Conservation (phyloP, 306 rosid genomes). For the Senna tora region DNA sequence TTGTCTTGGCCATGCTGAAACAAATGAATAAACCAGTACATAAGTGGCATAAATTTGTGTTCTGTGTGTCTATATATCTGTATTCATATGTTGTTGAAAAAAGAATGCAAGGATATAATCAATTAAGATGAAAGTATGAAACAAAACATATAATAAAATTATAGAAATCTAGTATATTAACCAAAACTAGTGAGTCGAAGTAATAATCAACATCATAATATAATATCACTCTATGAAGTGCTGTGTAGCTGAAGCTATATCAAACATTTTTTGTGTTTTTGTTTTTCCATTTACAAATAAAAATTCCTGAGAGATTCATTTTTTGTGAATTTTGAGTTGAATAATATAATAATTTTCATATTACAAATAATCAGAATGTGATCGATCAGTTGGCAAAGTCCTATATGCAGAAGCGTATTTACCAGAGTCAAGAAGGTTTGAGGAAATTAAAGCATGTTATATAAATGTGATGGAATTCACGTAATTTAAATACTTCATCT, state of each 20-base stretch:
- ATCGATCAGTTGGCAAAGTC: background rate
- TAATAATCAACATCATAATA: background rate
- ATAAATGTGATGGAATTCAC: too few relatives aligned
- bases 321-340: background rate
- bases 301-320: slow-evolving; percentile 1
- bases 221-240: background rate
- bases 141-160: slow-evolving; percentile 14
- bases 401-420: background rate
- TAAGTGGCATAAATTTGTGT: background rate
- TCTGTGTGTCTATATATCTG: too few relatives aligned
- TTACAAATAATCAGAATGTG: background rate
- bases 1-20: slow-evolving; percentile 69
- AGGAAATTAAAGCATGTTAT: background rate
- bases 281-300: background rate
- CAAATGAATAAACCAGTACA: background rate
- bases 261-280: background rate
- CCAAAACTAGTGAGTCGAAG: background rate
- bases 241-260: background rate
- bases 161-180: too few relatives aligned
- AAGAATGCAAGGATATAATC: background rate
- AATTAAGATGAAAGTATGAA: background rate
- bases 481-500: too few relatives aligned
- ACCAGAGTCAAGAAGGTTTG: background rate
- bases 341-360: too few relatives aligned
- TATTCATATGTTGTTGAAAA: too few relatives aligned